phyloP scores from a whole-genome alignment of 2,329 filamentous ascomycete genomes.

The Rhytidhysteron rufulum region DNA sequence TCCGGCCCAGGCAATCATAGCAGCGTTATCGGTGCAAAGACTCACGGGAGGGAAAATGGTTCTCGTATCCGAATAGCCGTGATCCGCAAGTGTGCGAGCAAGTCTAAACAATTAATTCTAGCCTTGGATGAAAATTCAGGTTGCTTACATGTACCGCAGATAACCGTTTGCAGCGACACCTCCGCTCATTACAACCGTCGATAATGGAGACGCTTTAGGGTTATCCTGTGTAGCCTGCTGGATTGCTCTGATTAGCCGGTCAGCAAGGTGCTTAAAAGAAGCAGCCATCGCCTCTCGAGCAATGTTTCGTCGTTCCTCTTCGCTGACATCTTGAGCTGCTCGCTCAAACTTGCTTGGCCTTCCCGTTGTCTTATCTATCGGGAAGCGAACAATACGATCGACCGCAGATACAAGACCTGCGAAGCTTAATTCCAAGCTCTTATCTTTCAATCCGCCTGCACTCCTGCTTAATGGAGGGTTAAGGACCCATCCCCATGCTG shows the following conservation, averaged over 20 bases:
- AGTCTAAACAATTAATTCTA: slow-evolving; percentile 27
- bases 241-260: slow-evolving; percentile 69
- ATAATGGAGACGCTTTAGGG: slow-evolving; percentile 24
- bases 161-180: slow-evolving; percentile 86
- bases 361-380: slow-evolving; percentile 23
- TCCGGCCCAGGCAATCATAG: slow-evolving; percentile 95
- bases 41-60: slow-evolving; percentile 71
- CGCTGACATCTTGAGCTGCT: slow-evolving; percentile 39
- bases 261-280: slow-evolving; percentile 82
- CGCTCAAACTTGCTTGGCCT: slow-evolving; percentile 28
- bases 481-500: slow-evolving; percentile 63
- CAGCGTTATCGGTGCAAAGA: slow-evolving; percentile 91
- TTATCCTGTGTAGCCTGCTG: slow-evolving; percentile 22
- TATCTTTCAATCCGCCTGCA: slow-evolving; percentile 27
- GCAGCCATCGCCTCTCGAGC: slow-evolving; percentile 73
- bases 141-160: slow-evolving; percentile 59
- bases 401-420: slow-evolving; percentile 65
- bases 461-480: slow-evolving; percentile 61
- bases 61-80: slow-evolving; percentile 59
- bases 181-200: slow-evolving; percentile 76
- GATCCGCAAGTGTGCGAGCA: slow-evolving; percentile 58
- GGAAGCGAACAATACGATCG: slow-evolving; percentile 51
- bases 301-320: slow-evolving; percentile 63
- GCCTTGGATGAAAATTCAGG: slow-evolving; percentile 2
- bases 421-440: slow-evolving; percentile 50